phyloP scores from a whole-genome alignment of 208 protist genomes.

The Naegleria fowleri region DNA sequence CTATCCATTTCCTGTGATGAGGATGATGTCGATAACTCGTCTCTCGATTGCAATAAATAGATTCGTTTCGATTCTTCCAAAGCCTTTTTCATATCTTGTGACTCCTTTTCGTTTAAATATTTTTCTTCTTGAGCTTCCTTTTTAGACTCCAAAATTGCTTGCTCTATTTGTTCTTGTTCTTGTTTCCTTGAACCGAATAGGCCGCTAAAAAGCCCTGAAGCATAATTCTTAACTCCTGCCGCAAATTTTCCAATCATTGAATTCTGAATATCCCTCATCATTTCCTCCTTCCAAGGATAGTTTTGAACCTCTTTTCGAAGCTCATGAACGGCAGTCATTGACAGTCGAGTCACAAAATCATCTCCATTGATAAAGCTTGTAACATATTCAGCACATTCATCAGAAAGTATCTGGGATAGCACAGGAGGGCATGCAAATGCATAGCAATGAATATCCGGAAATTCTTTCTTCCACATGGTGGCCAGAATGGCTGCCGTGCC shows the following conservation, averaged over 20 bases:
- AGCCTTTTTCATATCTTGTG: neutral
- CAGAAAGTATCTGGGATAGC: neutral
- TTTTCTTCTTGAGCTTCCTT: neutral
- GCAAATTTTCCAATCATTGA: conserved; percentile 18
- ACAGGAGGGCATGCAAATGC: conserved; percentile 23
- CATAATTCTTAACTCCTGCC: neutral
- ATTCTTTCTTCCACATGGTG: neutral
- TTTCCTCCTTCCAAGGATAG: conserved; percentile 29
- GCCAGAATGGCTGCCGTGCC: neutral
- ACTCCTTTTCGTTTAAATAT: neutral
- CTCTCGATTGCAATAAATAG: neutral
- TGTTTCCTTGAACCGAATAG: neutral
- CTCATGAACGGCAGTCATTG: neutral
- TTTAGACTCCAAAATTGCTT: neutral
- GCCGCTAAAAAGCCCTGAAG: conserved; percentile 11
- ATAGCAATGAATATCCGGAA: conserved; percentile 10
- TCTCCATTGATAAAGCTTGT: conserved; percentile 18
- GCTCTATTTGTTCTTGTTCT: neutral
- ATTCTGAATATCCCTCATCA: conserved; percentile 22
- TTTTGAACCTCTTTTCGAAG: neutral
- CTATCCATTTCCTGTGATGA: neutral
- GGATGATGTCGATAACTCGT: neutral
- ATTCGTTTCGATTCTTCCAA: neutral
- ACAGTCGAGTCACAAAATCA: neutral
- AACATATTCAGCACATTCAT: neutral